phyloP scores from a whole-genome alignment of 306 rosid genomes.

The Albizia julibrissin region DNA sequence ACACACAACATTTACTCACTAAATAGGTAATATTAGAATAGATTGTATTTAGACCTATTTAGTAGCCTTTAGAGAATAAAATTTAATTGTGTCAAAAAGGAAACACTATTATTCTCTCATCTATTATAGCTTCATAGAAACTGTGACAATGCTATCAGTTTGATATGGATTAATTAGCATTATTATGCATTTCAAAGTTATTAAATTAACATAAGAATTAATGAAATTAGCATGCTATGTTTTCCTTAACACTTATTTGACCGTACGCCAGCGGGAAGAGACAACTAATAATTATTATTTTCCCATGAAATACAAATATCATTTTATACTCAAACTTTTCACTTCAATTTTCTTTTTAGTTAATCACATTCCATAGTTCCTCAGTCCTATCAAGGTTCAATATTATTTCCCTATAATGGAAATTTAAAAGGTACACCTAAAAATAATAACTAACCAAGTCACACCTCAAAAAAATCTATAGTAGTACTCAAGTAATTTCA shows the following conservation, averaged over 20 bases:
- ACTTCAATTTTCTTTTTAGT: too few species aligned
- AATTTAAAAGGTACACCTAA: neutral
- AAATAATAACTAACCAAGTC: neutral
- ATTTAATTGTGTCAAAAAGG: neutral
- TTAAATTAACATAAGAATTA: too few species aligned
- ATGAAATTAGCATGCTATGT: neutral
- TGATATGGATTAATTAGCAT: too few species aligned
- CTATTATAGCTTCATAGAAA: neutral
- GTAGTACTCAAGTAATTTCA: neutral
- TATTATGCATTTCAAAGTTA: too few species aligned
- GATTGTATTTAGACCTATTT: neutral
- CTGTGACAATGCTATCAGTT: neutral
- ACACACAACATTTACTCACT: neutral
- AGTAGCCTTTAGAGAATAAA: neutral
- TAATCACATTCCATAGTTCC: neutral
- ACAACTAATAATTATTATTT: neutral
- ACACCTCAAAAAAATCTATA: neutral
- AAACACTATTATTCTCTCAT: too few species aligned
- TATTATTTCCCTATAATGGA: neutral
- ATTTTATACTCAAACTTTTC: neutral
- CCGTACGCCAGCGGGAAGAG: neutral
- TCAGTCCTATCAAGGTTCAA: neutral
- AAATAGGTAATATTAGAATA: neutral
- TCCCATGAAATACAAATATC: too few species aligned
- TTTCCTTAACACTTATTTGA: neutral